These are phyloP conservation scores for Paramecium caudatum DNA, from an alignment of 73 alveolate species.

Conservation along the genomic window DNA sequence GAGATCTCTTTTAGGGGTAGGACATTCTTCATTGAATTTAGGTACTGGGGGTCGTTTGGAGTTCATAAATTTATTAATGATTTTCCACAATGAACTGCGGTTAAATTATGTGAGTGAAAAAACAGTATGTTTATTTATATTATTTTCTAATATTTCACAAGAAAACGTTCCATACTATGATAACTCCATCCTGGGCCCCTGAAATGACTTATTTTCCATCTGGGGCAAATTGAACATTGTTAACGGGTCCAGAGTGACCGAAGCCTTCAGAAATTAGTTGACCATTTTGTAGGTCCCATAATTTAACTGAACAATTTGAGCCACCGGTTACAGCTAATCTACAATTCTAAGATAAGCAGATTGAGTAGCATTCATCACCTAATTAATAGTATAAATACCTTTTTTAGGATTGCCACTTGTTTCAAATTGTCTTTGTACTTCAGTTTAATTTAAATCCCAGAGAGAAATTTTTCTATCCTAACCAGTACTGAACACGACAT, in stretches of 20 bases:
- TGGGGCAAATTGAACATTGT: conserved; percentile 84
- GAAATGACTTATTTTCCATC: conserved; percentile 88
- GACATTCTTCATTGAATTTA: conserved; percentile 46
- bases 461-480: conserved; percentile 95
- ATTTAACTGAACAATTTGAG: conserved; percentile 81
- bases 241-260: conserved; percentile 88
- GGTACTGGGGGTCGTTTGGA: conserved; percentile 57
- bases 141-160: conserved; percentile 54
- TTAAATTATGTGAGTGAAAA: not conserved
- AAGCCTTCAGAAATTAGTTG: conserved; percentile 82
- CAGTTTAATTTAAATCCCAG: conserved; percentile 95
- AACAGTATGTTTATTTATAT: not conserved
- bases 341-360: conserved; percentile 87
- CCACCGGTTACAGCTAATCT: conserved; percentile 94
- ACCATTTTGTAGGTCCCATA: conserved; percentile 85
- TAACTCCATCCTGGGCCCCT: conserved; percentile 90
- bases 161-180: conserved; percentile 90
- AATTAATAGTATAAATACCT: conserved; percentile 71
- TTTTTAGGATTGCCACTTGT: conserved; percentile 85
- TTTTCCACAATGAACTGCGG: too few species aligned
- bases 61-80: too few species aligned
- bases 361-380: conserved; percentile 94
- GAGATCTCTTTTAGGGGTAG: not conserved
- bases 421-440: conserved; percentile 86
- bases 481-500: conserved; percentile 90